Base-by-base conservation (phyloP, 1,284 basidiomycete genomes). In the Sanghuangporus weigelae region DNA sequence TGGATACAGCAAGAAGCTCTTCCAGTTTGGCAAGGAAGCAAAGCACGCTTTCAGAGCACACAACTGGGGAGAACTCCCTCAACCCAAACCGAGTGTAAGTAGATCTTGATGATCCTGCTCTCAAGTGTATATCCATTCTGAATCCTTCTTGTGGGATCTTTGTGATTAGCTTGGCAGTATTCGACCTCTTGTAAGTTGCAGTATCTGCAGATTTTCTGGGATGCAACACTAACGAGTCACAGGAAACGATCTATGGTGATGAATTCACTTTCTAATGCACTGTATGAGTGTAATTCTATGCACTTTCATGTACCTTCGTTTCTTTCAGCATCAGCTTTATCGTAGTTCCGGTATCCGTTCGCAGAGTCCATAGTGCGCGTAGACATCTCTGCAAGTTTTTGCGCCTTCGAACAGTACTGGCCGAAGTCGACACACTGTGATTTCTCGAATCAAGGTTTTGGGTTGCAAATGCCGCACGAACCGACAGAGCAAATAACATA, bases 41-140 rank as follows among this genome's bases (percentile, higher is more conserved):
- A 62, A 61, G 48, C 51, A 35, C 12, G 48, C 23, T 14, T 63
- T 59, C 21, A 42, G 38, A 44, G 44, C n/a, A 7, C 16, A 50
- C 11, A 38, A 50, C 12, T 16, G 35, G 2, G 16, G n/a, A 23
- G 62, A 63, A n/a, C 53, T 58, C 38, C 60, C 64, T 31, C 54
- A 62, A n/a, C 56, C 64, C n/a, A 62, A 65, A 23, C 60, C 60
- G 14, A 21, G 59, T 36, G 64, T 65, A 19, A 40, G 64, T 46
- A 39, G 31, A n/a, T n/a, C 11, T 42, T n/a, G 11, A n/a, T 44
- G 21, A 10, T 44, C 21, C 26, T 1, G 57, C n/a, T 39, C 2
- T 36, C 40, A 23, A 16, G 48, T 11, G 14, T 10, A 16, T 49
- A 1, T 10, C 21, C 6, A 23, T n/a, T 26, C 8, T 11, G 19